Conservation (phyloP, 2,329 filamentous ascomycete species). For the Macroventuria anomochaeta region DNA sequence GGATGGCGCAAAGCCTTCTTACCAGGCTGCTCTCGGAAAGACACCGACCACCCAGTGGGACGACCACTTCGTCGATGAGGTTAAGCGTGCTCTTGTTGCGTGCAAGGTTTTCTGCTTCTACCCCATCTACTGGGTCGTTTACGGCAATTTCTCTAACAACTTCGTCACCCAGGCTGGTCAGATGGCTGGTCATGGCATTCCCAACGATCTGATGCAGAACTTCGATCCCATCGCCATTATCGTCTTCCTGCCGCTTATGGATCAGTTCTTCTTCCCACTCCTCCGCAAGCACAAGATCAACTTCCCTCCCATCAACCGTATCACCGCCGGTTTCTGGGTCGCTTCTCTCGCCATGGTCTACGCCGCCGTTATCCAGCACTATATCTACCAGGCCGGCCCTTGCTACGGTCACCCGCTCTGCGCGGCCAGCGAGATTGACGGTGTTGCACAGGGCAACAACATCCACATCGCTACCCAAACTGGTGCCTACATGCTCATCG, state of each 20-base stretch:
- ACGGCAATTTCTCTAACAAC: constrained; percentile 52
- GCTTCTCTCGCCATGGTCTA: constrained; percentile 61
- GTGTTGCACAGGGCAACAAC: constrained; percentile 46
- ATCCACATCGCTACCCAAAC: constrained; percentile 57
- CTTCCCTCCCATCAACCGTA: constrained; percentile 60
- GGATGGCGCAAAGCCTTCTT: constrained; percentile 71
- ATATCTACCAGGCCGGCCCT: constrained; percentile 62
- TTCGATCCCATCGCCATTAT: constrained; percentile 56
- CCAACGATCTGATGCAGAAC: constrained; percentile 58
- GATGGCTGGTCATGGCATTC: constrained; percentile 55
- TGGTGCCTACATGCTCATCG: constrained; percentile 56
- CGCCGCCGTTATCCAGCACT: constrained; percentile 64
- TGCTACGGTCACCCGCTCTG: constrained; percentile 56
- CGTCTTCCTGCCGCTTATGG: constrained; percentile 55
- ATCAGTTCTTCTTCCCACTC: constrained; percentile 51
- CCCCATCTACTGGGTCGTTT: constrained; percentile 57
- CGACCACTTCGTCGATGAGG: constrained; percentile 74
- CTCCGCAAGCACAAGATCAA: constrained; percentile 52
- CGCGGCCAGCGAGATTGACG: constrained; percentile 37
- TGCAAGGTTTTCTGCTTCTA: constrained; percentile 70
- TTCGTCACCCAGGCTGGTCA: constrained; percentile 55
- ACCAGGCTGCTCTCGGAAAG: constrained; percentile 62
- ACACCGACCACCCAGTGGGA: constrained; percentile 63
- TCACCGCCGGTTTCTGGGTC: constrained; percentile 61
- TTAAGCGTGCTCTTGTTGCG: constrained; percentile 70